Percentiles rank a stretch among this genome's conserved stretches.
phyloP scores from a whole-genome alignment of 2,329 filamentous ascomycete species.

The Leptographium flavum region DNA sequence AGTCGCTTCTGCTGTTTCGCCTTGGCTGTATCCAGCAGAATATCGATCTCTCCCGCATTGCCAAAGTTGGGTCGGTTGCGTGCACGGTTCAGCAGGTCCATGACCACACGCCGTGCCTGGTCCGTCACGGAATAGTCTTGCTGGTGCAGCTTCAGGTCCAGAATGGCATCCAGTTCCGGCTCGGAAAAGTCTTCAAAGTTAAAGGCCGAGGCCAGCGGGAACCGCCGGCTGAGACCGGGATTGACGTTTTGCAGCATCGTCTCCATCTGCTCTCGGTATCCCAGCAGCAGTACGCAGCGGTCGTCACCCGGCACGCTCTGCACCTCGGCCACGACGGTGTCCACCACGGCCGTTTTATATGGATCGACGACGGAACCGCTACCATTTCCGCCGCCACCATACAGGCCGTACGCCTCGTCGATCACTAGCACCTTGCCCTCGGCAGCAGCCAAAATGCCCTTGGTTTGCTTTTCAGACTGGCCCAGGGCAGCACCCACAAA shows the following conservation, averaged over 20 bases:
- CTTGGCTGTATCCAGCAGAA: slow-evolving; percentile 46
- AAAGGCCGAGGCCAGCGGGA: slow-evolving; percentile 50
- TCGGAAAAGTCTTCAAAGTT: slow-evolving; percentile 54
- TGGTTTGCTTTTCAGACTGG: slow-evolving; percentile 56
- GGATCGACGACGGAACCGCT: slow-evolving; percentile 15
- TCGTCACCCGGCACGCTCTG: slow-evolving; percentile 58
- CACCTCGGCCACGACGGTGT: slow-evolving; percentile 61
- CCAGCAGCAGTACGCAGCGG: slow-evolving; percentile 56
- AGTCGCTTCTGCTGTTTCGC: slow-evolving; percentile 18
- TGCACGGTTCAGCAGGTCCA: slow-evolving; percentile 45
- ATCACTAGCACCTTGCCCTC: slow-evolving; percentile 65
- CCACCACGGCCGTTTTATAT: slow-evolving; percentile 52
- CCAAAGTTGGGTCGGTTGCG: slow-evolving; percentile 54
- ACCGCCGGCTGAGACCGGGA: slow-evolving; percentile 52
- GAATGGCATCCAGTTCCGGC: slow-evolving; percentile 40
- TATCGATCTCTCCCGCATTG: slow-evolving; percentile 63
- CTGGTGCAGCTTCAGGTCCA: slow-evolving; percentile 47
- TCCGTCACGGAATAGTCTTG: slow-evolving; percentile 37
- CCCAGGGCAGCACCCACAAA: slow-evolving; percentile 53
- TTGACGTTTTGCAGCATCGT: slow-evolving; percentile 63
- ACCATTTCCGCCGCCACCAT: slow-evolving; percentile 20
- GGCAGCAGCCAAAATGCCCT: slow-evolving; percentile 51
- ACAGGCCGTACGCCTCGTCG: slow-evolving; percentile 64
- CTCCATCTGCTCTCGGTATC: slow-evolving; percentile 56
- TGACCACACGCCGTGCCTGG: slow-evolving; percentile 35